Conservation (phyloP, 208 protist species). For the Leishmania amazonensis region DNA sequence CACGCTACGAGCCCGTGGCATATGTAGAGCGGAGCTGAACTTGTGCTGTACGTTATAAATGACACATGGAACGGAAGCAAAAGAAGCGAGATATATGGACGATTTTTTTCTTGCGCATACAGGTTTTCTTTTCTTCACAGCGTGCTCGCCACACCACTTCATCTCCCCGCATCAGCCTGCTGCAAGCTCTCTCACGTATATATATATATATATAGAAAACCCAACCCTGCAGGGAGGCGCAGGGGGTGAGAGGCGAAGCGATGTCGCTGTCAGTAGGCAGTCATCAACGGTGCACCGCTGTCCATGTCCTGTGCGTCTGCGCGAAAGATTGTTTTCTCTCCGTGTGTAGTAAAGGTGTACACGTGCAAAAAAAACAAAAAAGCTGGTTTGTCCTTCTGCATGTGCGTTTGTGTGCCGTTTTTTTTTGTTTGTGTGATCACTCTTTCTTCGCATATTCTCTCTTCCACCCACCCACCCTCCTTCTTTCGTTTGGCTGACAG, state of each 20-base stretch:
- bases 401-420: background rate
- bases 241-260: background rate
- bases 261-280: background rate
- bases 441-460: background rate
- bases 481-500: slow-evolving; percentile 1
- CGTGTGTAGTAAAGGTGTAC: background rate
- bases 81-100: no score
- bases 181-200: background rate
- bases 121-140: background rate
- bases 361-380: background rate
- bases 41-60: background rate
- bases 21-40: background rate
- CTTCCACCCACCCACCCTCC: background rate
- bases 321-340: slow-evolving; percentile 1
- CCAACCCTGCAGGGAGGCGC: background rate
- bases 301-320: background rate
- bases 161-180: background rate
- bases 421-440: background rate
- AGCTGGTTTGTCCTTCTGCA: no score
- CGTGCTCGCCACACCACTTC: background rate
- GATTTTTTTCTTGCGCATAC: background rate
- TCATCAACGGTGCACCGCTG: background rate
- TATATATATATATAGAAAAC: background rate
- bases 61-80: no score
- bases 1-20: background rate